phyloP scores from a whole-genome alignment of 306 rosid genomes.

The Crataegus laevigata region DNA sequence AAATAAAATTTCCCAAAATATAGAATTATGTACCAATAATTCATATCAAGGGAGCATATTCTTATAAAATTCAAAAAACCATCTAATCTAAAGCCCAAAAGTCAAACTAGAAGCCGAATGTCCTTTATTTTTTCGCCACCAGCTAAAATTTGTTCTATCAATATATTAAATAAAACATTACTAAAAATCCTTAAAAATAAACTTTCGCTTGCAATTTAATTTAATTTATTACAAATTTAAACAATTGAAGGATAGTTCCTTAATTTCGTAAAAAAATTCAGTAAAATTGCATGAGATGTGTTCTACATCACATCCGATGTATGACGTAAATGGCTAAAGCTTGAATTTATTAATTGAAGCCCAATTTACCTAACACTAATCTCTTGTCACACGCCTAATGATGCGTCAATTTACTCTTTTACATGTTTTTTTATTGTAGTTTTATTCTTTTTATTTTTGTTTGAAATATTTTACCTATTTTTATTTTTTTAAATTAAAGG shows the following conservation, averaged over 20 bases:
- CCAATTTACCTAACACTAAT: neutral
- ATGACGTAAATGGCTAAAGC: no score
- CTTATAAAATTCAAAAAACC: neutral
- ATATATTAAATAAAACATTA: neutral
- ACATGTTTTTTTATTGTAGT: no score
- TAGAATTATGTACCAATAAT: neutral
- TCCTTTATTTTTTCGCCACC: neutral
- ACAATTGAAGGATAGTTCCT: neutral
- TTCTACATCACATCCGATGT: no score
- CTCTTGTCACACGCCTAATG: no score
- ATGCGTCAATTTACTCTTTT: no score
- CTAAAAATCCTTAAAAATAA: neutral
- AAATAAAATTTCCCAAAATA: no score
- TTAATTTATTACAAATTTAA: neutral
- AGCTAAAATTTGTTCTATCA: neutral
- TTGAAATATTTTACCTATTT: no score
- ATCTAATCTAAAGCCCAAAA: neutral
- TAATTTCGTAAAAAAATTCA: neutral
- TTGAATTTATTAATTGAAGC: no score
- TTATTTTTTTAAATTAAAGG: no score
- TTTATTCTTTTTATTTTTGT: no score
- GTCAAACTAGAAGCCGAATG: neutral
- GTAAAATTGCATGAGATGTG: neutral
- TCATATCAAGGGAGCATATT: neutral
- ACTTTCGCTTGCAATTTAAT: neutral